Evolutionary conservation across 2,329 filamentous ascomycete genomes (phyloP).

Genomic region (Cryphonectria nitschkei): DNA sequence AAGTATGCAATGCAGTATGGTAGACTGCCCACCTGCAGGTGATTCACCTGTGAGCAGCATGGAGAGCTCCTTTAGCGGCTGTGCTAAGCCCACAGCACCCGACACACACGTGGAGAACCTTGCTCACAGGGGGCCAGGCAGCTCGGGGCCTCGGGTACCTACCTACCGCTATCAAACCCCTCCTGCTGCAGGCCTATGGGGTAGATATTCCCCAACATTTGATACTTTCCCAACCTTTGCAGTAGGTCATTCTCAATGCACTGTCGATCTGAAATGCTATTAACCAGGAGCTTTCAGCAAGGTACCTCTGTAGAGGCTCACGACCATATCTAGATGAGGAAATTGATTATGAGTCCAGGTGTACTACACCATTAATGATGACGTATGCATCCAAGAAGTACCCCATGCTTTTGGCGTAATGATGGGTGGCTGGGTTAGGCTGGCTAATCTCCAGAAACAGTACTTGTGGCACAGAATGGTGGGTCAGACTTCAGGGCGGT

Average conservation of each 20-base stretch:
- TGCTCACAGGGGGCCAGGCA: not conserved
- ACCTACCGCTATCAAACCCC: not conserved
- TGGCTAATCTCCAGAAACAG: not conserved
- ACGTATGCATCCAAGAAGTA: not conserved
- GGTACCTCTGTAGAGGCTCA: not conserved
- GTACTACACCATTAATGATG: not conserved
- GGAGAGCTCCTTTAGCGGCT: conserved; percentile 8
- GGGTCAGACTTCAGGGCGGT: not conserved
- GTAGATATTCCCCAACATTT: not conserved
- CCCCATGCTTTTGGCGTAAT: not conserved
- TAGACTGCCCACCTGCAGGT: not conserved
- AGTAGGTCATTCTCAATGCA: not conserved
- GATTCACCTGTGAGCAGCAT: not conserved
- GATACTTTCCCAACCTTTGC: not conserved
- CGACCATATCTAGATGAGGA: not conserved
- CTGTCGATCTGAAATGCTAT: not conserved
- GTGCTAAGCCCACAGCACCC: not conserved
- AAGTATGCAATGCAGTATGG: not conserved
- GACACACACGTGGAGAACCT: not conserved
- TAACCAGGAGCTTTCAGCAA: not conserved
- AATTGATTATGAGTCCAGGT: not conserved
- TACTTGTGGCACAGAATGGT: not conserved
- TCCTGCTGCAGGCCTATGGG: not conserved
- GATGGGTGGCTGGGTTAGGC: not conserved
- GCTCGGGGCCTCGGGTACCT: conserved; percentile 9